Evolutionary conservation across 176 grass and related monocot genomes (phyloP).

Genomic region (Urochloa ruziziensis): DNA sequence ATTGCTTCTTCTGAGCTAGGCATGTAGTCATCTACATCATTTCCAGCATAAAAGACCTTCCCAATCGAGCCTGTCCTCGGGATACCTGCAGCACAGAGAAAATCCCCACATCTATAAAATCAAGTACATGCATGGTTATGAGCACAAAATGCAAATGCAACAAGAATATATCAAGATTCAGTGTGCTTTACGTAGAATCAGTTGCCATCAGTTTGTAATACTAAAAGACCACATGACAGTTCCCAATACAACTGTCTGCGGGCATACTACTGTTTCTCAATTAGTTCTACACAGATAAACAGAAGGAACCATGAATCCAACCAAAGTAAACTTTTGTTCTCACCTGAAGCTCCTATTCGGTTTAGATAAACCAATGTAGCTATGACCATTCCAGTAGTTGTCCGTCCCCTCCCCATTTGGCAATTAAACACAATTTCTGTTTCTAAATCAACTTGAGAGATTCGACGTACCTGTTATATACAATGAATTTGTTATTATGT

Average conservation of each 20-base stretch:
- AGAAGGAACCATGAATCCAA: conserved; percentile 1
- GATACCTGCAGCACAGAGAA: conserved; percentile 58
- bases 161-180: conserved; percentile 16
- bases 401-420: conserved; percentile 97
- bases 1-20: conserved; percentile 92
- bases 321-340: conserved; percentile 18
- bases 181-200: conserved; percentile 16
- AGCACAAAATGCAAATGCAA: background rate
- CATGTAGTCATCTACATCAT: conserved; percentile 67
- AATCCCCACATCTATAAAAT: background rate
- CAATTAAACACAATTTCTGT: conserved; percentile 99
- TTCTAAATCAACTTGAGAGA: conserved; percentile 82
- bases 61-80: conserved; percentile 84
- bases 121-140: conserved; percentile 25
- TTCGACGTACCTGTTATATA: conserved; percentile 72
- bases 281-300: conserved; percentile 22
- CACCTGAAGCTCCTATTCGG: conserved; percentile 85
- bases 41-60: conserved; percentile 82
- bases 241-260: conserved; percentile 6
- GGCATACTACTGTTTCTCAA: conserved; percentile 13
- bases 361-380: conserved; percentile 97
- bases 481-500: conserved; percentile 27
- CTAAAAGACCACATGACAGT: conserved; percentile 18
- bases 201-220: conserved; percentile 25
- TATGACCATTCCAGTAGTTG: conserved; percentile 99